phyloP scores from a whole-genome alignment of 768 basidiomycete genomes.

The Tylopilus cervinicoccineus region DNA sequence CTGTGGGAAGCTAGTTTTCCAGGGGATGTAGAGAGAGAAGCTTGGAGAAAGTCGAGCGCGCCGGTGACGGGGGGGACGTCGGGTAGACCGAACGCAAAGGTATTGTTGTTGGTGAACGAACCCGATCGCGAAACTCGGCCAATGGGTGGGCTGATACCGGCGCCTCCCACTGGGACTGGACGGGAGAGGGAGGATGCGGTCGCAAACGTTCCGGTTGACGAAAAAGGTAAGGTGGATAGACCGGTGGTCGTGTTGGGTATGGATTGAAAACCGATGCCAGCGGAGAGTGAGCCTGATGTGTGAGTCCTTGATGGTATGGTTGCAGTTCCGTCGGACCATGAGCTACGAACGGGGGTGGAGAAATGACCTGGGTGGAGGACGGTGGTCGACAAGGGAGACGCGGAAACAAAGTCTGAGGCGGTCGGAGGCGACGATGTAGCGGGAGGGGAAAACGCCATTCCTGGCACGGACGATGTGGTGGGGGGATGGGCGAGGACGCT shows the following conservation, averaged over 20 bases:
- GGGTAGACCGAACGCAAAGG: conserved; percentile 37
- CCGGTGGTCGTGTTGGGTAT: conserved; percentile 31
- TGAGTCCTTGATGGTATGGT: conserved; percentile 28
- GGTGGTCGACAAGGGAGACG: conserved; percentile 18
- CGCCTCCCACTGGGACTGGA: conserved; percentile 16
- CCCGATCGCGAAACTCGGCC: conserved; percentile 58
- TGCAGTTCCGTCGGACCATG: conserved; percentile 30
- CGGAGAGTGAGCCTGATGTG: conserved; percentile 28
- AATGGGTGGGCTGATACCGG: conserved; percentile 34
- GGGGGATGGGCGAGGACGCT: conserved; percentile 22
- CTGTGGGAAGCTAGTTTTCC: conserved; percentile 18
- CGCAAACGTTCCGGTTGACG: conserved; percentile 30
- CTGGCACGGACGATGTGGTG: conserved; percentile 12
- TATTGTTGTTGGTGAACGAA: conserved; percentile 46
- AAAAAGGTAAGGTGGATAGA: conserved; percentile 28
- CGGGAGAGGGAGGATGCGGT: conserved; percentile 25
- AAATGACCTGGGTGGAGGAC: conserved; percentile 24
- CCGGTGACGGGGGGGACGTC: conserved; percentile 23
- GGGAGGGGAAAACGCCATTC: conserved; percentile 20
- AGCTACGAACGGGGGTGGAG: conserved; percentile 22
- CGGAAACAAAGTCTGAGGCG: conserved; percentile 22
- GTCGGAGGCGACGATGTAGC: conserved; percentile 17
- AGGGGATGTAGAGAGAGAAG: conserved; percentile 7
- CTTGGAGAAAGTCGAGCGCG: conserved; percentile 31
- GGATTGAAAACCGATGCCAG: conserved; percentile 27